Conservation (phyloP, 2,329 filamentous ascomycete genomes). For the Phialophora macrospora region DNA sequence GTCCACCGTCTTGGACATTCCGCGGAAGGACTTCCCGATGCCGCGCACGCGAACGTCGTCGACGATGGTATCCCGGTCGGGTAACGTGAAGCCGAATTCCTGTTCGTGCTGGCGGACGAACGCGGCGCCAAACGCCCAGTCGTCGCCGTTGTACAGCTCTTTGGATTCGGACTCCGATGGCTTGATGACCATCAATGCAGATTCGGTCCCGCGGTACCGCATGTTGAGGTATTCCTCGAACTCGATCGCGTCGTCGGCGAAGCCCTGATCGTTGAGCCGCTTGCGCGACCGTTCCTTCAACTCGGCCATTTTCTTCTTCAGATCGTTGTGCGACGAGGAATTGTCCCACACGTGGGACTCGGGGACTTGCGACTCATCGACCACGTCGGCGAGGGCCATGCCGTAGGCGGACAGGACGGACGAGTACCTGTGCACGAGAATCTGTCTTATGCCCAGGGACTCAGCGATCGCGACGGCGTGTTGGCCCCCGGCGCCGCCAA, state of each 20-base stretch:
- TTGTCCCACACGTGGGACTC: constrained; percentile 66
- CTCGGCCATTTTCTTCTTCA: constrained; percentile 76
- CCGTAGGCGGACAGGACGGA: constrained; percentile 91
- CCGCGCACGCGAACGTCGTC: constrained; percentile 88
- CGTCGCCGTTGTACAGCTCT: constrained; percentile 64
- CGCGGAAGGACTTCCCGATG: constrained; percentile 85
- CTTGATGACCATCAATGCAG: constrained; percentile 85
- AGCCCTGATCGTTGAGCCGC: constrained; percentile 76
- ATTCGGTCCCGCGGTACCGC: constrained; percentile 88
- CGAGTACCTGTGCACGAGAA: constrained; percentile 86
- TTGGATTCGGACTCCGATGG: constrained; percentile 67
- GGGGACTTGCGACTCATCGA: constrained; percentile 77
- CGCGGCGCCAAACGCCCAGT: constrained; percentile 82
- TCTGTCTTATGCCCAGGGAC: constrained; percentile 81
- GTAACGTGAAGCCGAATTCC: constrained; percentile 89
- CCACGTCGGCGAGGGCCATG: constrained; percentile 89
- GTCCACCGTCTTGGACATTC: constrained; percentile 79
- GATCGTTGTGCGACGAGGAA: constrained; percentile 63
- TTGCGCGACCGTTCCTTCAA: constrained; percentile 75
- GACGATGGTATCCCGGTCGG: constrained; percentile 83
- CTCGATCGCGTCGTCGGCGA: constrained; percentile 71
- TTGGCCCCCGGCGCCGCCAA: constrained; percentile 89
- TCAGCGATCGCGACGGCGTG: constrained; percentile 90
- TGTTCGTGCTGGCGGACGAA: constrained; percentile 88
- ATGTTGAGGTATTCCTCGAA: constrained; percentile 96